Evolutionary conservation across 2,329 filamentous ascomycete species (phyloP).

Genomic region (Botrytis medusae): DNA sequence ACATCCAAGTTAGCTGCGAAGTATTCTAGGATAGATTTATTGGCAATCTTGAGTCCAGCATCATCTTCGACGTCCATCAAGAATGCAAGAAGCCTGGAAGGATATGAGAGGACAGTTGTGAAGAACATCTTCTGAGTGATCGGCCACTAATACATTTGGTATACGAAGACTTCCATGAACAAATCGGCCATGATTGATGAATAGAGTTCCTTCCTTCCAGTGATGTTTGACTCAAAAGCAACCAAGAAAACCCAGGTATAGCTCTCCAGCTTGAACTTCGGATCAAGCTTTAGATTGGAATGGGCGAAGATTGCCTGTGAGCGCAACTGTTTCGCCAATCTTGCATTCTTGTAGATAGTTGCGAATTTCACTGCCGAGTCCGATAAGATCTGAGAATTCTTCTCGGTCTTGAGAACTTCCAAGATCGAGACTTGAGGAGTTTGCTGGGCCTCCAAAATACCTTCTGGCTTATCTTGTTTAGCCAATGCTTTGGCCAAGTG

Average conservation of each 20-base stretch:
- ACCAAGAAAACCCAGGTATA: constrained; percentile 47
- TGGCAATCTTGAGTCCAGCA: constrained; percentile 40
- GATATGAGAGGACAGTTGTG: constrained; percentile 42
- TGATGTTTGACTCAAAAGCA: constrained; percentile 46
- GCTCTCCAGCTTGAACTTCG: constrained; percentile 38
- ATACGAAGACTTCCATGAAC: constrained; percentile 45
- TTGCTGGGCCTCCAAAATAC: constrained; percentile 38
- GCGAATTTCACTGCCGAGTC: constrained; percentile 49
- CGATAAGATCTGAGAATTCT: constrained; percentile 48
- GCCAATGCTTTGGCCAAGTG: constrained; percentile 49
- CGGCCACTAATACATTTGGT: constrained; percentile 43
- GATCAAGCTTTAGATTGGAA: constrained; percentile 35
- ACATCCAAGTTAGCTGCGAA: constrained; percentile 37
- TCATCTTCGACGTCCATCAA: constrained; percentile 42
- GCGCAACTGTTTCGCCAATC: constrained; percentile 48
- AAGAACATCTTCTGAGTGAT: constrained; percentile 43
- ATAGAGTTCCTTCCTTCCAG: constrained; percentile 40
- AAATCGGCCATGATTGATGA: constrained; percentile 47
- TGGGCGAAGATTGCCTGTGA: constrained; percentile 51
- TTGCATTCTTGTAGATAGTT: constrained; percentile 44
- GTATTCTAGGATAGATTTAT: constrained; percentile 42
- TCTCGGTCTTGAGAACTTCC: constrained; percentile 44
- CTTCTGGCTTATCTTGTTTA: constrained; percentile 46
- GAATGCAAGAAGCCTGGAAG: constrained; percentile 34
- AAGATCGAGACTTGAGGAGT: constrained; percentile 39